These are phyloP conservation scores for Aureobasidium sp. DNA, from an alignment of 2,329 filamentous ascomycete species.

Conservation along the genomic window DNA sequence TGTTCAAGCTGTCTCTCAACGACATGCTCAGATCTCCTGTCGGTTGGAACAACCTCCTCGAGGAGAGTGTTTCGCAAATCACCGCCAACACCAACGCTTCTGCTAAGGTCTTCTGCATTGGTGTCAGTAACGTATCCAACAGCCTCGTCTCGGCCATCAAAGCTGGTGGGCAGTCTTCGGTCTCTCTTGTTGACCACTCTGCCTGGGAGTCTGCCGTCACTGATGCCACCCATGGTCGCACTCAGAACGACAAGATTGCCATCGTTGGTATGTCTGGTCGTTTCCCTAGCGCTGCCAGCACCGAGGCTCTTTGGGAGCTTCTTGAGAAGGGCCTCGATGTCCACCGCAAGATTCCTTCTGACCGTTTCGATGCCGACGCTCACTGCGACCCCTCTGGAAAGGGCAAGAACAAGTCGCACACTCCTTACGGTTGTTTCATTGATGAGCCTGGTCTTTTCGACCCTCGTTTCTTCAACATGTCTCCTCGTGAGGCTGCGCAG, in stretches of 20 bases:
- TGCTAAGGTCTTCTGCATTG: conserved; percentile 43
- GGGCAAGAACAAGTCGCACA: conserved; percentile 68
- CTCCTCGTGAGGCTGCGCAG: conserved; percentile 69
- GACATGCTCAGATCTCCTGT: conserved; percentile 44
- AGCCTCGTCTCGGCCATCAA: conserved; percentile 50
- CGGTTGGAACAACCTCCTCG: conserved; percentile 43
- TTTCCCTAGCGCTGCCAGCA: conserved; percentile 65
- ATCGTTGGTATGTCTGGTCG: conserved; percentile 78
- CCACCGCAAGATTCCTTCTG: conserved; percentile 58
- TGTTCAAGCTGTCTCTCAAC: conserved; percentile 36
- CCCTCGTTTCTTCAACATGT: conserved; percentile 83
- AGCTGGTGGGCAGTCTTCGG: conserved; percentile 41
- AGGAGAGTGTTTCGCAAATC: conserved; percentile 42
- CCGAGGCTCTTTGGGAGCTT: conserved; percentile 68
- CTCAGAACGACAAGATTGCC: conserved; percentile 63
- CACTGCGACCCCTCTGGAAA: conserved; percentile 68
- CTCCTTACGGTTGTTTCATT: conserved; percentile 68
- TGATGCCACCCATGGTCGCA: conserved; percentile 34
- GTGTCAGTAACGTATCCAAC: conserved; percentile 48
- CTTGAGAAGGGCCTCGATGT: conserved; percentile 69
- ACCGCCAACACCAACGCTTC: conserved; percentile 34
- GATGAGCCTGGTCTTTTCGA: conserved; percentile 72
- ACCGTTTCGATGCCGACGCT: conserved; percentile 66
- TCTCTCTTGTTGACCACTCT: conserved; percentile 39
- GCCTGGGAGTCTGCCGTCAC: conserved; percentile 34